phyloP scores from a whole-genome alignment of 305 asterid genomes.

The Fraxinus nigra region DNA sequence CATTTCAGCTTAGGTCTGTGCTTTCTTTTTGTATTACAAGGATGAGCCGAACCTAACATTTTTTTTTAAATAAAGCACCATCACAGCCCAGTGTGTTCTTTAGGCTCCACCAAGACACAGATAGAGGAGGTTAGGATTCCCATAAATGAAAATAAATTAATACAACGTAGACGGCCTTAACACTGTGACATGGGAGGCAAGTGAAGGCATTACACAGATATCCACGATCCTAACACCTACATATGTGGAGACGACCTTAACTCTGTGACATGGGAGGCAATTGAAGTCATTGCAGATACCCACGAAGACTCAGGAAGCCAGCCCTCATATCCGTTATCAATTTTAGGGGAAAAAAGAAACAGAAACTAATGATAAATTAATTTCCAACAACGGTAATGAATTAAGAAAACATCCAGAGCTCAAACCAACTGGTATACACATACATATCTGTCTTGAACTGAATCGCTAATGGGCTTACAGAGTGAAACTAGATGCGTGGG shows the following conservation, averaged over 20 bases:
- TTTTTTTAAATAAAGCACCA: background rate
- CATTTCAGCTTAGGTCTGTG: background rate
- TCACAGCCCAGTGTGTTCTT: background rate
- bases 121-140: background rate
- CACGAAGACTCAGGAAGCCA: slow-evolving; percentile 1
- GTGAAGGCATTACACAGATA: background rate
- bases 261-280: background rate
- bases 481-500: slow-evolving; percentile 46
- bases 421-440: slow-evolving; percentile 10
- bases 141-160: background rate
- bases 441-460: background rate
- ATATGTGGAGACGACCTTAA: background rate
- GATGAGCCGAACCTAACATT: background rate
- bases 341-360: background rate
- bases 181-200: background rate
- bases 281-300: slow-evolving; percentile 13
- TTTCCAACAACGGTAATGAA: background rate
- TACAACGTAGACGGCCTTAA: background rate
- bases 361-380: background rate
- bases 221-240: background rate
- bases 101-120: background rate
- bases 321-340: background rate
- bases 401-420: background rate
- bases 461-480: slow-evolving; percentile 36
- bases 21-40: background rate